These are phyloP conservation scores for Hypoxylon sp. DNA, from an alignment of 2,329 filamentous ascomycete species.

Conservation along the genomic window DNA sequence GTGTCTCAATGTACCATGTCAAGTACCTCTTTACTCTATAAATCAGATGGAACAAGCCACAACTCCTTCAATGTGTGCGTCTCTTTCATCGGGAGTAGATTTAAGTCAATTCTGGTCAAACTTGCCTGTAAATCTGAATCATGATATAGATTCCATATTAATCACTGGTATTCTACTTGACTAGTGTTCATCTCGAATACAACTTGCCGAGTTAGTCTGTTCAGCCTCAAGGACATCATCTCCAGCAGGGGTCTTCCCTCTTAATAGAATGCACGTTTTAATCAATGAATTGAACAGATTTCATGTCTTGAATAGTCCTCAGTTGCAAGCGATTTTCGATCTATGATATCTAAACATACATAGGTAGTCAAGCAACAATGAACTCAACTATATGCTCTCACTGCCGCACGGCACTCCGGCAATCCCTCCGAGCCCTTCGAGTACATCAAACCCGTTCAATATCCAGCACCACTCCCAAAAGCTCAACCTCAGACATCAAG, in stretches of 20 bases:
- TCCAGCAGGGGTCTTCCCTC: conserved; percentile 31
- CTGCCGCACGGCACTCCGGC: conserved; percentile 48
- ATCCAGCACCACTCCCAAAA: conserved; percentile 16
- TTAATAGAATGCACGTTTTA: conserved; percentile 4
- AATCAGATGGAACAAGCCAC: background rate
- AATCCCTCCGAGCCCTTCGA: conserved; percentile 23
- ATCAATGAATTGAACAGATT: background rate
- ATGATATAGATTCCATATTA: background rate
- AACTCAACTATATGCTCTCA: conserved; percentile 47
- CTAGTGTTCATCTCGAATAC: conserved; percentile 7
- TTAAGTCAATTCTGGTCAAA: background rate
- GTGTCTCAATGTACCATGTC: conserved; percentile 11
- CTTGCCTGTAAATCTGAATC: background rate
- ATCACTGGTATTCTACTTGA: background rate
- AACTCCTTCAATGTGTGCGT: background rate
- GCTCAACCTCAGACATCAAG: conserved; percentile 15
- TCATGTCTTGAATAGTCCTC: conserved; percentile 7
- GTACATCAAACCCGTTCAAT: background rate
- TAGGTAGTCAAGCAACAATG: conserved; percentile 42
- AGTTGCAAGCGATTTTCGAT: background rate
- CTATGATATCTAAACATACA: background rate
- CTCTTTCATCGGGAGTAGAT: background rate
- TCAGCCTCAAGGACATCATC: conserved; percentile 40
- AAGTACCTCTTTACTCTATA: conserved; percentile 19
- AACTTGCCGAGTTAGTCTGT: background rate